Evolutionary conservation across 805 yeast genomes (phyloP).

Genomic region (Candida ponderosae): DNA sequence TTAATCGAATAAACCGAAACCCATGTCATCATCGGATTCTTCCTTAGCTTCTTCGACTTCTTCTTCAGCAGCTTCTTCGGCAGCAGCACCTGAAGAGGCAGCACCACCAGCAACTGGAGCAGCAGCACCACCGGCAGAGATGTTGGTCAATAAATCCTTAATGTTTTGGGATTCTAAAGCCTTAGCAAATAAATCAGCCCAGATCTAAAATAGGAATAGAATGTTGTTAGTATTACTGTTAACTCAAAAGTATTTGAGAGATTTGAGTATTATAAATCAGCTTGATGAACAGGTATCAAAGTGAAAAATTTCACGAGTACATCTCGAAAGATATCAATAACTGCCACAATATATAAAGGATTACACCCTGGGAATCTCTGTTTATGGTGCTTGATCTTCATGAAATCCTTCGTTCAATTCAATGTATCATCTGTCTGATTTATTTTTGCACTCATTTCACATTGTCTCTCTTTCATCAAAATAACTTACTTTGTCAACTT

Average conservation of each 20-base stretch:
- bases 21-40: conserved; percentile 80
- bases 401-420: no score
- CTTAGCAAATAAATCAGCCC: conserved; percentile 86
- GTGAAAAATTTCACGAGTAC: no score
- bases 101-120: conserved; percentile 65
- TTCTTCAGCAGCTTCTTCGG: conserved; percentile 55
- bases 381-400: no score
- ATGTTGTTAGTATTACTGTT: conserved; percentile 2
- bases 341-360: no score
- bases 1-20: conserved; percentile 91
- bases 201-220: conserved; percentile 32
- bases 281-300: no score
- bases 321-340: no score
- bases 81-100: conserved; percentile 54
- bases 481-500: conserved; percentile 47
- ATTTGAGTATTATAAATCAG: no score
- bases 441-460: neutral
- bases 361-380: no score
- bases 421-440: no score
- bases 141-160: conserved; percentile 66
- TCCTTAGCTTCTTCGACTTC: conserved; percentile 44
- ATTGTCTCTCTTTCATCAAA: conserved; percentile 4
- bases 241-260: no score
- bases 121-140: conserved; percentile 69
- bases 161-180: conserved; percentile 80